Percentiles rank a stretch among this genome's conserved stretches.
These are phyloP conservation scores for Asclepias syriaca DNA, from an alignment of 257 asterid genomes.

Conservation along the genomic window DNA sequence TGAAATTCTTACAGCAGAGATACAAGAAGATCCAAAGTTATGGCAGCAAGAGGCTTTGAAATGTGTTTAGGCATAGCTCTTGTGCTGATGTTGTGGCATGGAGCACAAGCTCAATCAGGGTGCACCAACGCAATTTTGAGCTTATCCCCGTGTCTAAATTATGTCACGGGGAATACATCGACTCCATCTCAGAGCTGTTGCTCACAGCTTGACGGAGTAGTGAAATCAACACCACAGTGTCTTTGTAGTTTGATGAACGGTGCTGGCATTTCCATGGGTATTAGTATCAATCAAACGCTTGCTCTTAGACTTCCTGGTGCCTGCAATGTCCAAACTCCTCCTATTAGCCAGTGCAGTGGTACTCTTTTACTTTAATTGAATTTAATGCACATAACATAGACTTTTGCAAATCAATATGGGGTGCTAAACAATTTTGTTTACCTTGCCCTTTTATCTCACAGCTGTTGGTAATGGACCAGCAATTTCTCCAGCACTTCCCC, in stretches of 20 bases:
- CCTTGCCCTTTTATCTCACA: background rate
- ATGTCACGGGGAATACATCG: slow-evolving; percentile 45
- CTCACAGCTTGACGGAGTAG: slow-evolving; percentile 36
- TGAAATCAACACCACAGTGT: slow-evolving; percentile 47
- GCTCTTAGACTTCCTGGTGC: slow-evolving; percentile 45
- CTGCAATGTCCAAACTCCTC: slow-evolving; percentile 55
- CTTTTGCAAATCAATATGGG: background rate
- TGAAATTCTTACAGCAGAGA: background rate
- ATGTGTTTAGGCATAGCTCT: slow-evolving; percentile 17
- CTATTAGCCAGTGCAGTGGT: slow-evolving; percentile 44
- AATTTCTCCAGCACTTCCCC: slow-evolving; percentile 12
- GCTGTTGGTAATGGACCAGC: slow-evolving; percentile 36
- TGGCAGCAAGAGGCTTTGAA: slow-evolving; percentile 14
- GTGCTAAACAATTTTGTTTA: background rate
- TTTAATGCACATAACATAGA: background rate
- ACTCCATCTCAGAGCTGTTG: slow-evolving; percentile 52
- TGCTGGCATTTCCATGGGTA: slow-evolving; percentile 32
- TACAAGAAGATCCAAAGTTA: background rate
- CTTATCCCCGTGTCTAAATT: slow-evolving; percentile 51
- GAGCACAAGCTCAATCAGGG: slow-evolving; percentile 35
- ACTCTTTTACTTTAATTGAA: background rate
- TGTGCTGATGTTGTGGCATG: slow-evolving; percentile 10
- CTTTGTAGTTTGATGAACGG: slow-evolving; percentile 40
- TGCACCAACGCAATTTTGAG: slow-evolving; percentile 39
- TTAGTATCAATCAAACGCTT: slow-evolving; percentile 43